Conservation (phyloP, 257 asterid species). For the Solanum pennellii region DNA sequence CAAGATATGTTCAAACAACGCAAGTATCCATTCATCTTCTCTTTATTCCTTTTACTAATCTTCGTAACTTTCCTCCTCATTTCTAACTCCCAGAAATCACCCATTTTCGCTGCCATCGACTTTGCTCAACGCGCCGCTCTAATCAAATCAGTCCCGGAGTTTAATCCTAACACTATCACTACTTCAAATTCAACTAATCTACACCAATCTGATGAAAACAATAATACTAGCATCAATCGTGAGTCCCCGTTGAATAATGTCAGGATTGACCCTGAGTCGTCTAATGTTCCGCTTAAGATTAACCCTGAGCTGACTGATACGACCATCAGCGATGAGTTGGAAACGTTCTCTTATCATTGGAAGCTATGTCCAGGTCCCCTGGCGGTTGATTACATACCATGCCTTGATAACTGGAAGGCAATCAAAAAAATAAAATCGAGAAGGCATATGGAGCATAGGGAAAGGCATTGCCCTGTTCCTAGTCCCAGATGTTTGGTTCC, state of each 20-base stretch:
- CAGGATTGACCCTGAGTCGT: background rate
- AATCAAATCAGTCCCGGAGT: background rate
- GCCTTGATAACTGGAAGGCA: constrained; percentile 71
- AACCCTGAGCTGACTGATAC: background rate
- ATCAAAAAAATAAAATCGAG: constrained; percentile 48
- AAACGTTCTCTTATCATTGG: constrained; percentile 27
- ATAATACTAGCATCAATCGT: background rate
- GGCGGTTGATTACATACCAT: constrained; percentile 72
- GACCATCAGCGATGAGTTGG: background rate
- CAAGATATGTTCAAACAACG: constrained; percentile 50
- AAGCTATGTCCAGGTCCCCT: constrained; percentile 35
- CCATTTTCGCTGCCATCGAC: constrained; percentile 28
- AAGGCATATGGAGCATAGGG: constrained; percentile 83
- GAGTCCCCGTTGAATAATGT: background rate
- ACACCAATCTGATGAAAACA: background rate
- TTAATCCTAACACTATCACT: background rate
- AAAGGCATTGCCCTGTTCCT: constrained; percentile 78
- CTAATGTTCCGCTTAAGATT: background rate
- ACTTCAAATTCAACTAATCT: background rate
- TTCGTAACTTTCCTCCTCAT: constrained; percentile 52
- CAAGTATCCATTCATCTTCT: constrained; percentile 65
- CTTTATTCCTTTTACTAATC: constrained; percentile 48
- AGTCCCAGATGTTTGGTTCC: constrained; percentile 73
- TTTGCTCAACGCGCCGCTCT: constrained; percentile 12
- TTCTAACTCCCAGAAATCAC: constrained; percentile 44